phyloP scores from a whole-genome alignment of 2,329 filamentous ascomycete genomes.

The Biscogniauxia marginata region DNA sequence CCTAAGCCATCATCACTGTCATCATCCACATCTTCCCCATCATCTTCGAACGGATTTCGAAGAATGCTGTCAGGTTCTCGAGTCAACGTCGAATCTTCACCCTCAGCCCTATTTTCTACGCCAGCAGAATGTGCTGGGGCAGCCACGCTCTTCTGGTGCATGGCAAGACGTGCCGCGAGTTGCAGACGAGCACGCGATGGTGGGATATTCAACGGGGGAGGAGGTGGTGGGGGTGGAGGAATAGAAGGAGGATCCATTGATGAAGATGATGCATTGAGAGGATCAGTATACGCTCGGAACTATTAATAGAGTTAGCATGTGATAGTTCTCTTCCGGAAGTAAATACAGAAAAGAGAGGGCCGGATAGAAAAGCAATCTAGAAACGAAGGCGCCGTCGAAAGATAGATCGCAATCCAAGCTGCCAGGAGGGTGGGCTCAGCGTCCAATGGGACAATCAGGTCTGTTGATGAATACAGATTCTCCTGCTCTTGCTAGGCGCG shows the following conservation, averaged over 20 bases:
- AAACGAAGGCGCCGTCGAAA: background rate
- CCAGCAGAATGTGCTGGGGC: slow-evolving; percentile 39
- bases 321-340: background rate
- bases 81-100: slow-evolving; percentile 28
- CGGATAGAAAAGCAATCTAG: background rate
- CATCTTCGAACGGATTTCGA: slow-evolving; percentile 39
- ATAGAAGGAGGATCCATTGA: slow-evolving; percentile 58
- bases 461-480: too few relatives aligned
- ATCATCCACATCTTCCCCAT: slow-evolving; percentile 51
- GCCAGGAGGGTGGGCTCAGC: too few relatives aligned
- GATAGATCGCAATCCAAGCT: background rate
- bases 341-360: background rate
- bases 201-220: slow-evolving; percentile 77
- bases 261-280: slow-evolving; percentile 46
- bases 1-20: slow-evolving; percentile 40
- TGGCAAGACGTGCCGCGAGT: slow-evolving; percentile 81
- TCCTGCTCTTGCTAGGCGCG: too few relatives aligned
- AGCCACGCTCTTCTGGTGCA: slow-evolving; percentile 65
- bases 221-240: slow-evolving; percentile 62
- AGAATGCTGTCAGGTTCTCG: slow-evolving; percentile 23
- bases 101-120: slow-evolving; percentile 41
- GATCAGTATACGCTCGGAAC: slow-evolving; percentile 61
- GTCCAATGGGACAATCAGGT: too few relatives aligned
- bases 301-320: slow-evolving; percentile 30
- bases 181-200: slow-evolving; percentile 85